Evolutionary conservation across 192 early-diverging fungal genomes (phyloP), one percentile per base, ranked within the genome.

Genomic region (Phlyctochytrium bullatum): DNA sequence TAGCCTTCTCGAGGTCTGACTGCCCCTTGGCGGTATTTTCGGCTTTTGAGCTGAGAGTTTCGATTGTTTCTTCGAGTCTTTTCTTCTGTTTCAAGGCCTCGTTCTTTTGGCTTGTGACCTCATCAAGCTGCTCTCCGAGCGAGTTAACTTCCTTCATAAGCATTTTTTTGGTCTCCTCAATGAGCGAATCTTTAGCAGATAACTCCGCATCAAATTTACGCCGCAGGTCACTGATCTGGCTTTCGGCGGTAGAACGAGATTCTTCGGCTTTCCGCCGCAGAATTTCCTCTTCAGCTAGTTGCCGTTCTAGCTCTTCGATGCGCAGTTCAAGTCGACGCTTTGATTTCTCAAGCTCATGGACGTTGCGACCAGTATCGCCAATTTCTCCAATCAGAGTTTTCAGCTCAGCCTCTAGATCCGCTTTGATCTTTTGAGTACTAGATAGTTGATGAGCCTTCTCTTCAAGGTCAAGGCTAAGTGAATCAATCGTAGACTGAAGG

Each of bases 81-180:
- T 81, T 82, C 64, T 81, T 86, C 52, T 79, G 82, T 72, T 86
- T 89, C 14, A 85, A 58, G 1, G 80, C 67, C 24, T 89, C 86
- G 69, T 80, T 80, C 67, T 88, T 87, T 36, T 77, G 77, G 33
- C 59, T 62, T 28, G 59, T 76, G 52, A 68, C 72, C 32, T 82
- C 84, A 33, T 84, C 80, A 10, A 86, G 74, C 64, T 86, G 78
- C 52, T 86, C 80, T 4, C 78, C 79, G 16, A 87, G 69, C 0
- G 83, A 67, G 34, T 84, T 86, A 28, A 92, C 80, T 65, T 89
- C 85, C 34, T 84, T 78, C 72, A 79, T 78, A 58, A 89, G 76
- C 68, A 87, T 82, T 36, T 88, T 87, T n/a, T 81, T 73, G 20
- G 91, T 89, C 66, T 95, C 92, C 24, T 88, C 82, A 77, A 89